phyloP scores from a whole-genome alignment of 2,329 filamentous ascomycete genomes.

The Sporothrix pallida region DNA sequence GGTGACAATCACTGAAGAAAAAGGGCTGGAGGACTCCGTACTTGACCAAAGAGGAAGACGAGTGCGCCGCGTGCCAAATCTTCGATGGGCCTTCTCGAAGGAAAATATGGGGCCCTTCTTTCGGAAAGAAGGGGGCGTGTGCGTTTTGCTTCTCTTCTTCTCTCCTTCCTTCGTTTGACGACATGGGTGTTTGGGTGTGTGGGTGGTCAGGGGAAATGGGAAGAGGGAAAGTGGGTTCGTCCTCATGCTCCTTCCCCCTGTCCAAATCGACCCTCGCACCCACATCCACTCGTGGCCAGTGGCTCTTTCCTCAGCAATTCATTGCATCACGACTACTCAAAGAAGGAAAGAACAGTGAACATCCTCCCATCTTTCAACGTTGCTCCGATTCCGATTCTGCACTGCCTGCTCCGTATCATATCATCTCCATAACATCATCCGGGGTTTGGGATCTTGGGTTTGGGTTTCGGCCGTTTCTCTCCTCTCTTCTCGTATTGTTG shows the following conservation, averaged over 20 bases:
- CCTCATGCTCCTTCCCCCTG: neutral
- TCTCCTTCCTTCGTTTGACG: neutral
- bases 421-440: neutral
- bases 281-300: neutral
- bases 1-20: neutral
- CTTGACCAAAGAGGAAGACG: neutral
- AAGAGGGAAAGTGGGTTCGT: too few species aligned
- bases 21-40: neutral
- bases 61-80: neutral
- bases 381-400: conserved; percentile 10
- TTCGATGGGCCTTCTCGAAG: conserved; percentile 32
- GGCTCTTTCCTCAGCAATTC: neutral
- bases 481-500: neutral
- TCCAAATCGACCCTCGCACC: conserved; percentile 11
- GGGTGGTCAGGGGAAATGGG: too few species aligned
- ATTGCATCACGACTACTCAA: neutral
- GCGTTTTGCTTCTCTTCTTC: neutral
- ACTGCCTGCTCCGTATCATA: conserved; percentile 21
- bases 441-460: neutral
- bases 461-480: neutral
- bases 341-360: conserved; percentile 8
- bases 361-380: neutral
- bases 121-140: conserved; percentile 4
- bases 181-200: too few species aligned
- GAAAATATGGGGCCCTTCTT: conserved; percentile 19